Evolutionary conservation across 495 filamentous ascomycete genomes (phyloP), one percentile per base, ranked within the genome.

Genomic region (Aspergillus baeticus): DNA sequence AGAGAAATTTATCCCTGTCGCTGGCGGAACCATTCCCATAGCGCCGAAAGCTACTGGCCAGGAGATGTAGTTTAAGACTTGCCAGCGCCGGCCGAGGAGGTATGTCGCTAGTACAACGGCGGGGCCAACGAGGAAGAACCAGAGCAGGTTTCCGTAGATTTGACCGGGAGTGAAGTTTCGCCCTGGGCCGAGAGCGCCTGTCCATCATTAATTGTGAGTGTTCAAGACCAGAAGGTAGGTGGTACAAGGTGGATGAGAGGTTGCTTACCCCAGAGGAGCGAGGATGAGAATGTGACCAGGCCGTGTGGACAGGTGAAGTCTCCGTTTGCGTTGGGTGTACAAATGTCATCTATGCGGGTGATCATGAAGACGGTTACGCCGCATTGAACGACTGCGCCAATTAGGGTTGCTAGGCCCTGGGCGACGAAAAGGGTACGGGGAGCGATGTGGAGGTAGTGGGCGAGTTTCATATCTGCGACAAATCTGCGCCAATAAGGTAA

Each of bases 401-500:
- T 66, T 3, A 85, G 81, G 0, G 84, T 87, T 21, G 85, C 84
- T 7, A 88, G 73, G 0, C 87, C 83, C 64, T 89, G 86, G 0
- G 83, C 84, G 59, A 81, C 72, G 68, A 90, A 90, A 65, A 89
- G 79, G 1, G 81, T 85, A 6, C 86, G 75, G 0, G 86, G 86
- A 1, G 86, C 82, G n/a, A 88, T 82, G 63, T 89, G 88, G 70
- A 90, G 83, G 69, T 90, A 91, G 63, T 89, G 85, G 7, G 84
- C 87, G 81, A 91, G 67, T 83, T 92, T 76, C 88, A 90, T 72
- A 80, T 87, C 76, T 76, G 73, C 86, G 73, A 89, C 86, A 74
- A 89, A 69, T 78, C 85, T 61, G 64, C 64, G 70, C 18, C 2
- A 43, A 11, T 42, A 41, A 8, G 13, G 10, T 41, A 4, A 21